phyloP scores from a whole-genome alignment of 2,329 filamentous ascomycete species.

The Calonectria hawksworthii region DNA sequence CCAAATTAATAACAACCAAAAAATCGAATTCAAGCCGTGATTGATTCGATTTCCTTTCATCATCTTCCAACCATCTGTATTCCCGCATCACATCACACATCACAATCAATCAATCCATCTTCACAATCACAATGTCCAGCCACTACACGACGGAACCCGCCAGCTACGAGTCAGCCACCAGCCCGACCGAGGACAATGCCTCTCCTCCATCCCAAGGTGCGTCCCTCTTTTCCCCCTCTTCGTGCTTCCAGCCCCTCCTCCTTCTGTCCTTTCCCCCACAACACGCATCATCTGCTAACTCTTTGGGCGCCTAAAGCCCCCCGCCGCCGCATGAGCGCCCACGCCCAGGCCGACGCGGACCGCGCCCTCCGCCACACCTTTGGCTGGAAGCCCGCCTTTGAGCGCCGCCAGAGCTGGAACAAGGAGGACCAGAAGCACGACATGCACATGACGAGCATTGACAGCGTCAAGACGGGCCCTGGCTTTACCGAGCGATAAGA shows the following conservation, averaged over 20 bases:
- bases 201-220: neutral
- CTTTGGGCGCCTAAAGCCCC: neutral
- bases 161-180: constrained; percentile 2
- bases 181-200: neutral
- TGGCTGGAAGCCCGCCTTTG: constrained; percentile 62
- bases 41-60: neutral
- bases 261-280: neutral
- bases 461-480: constrained; percentile 51
- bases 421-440: constrained; percentile 67
- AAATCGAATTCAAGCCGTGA: neutral
- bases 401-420: constrained; percentile 66
- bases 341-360: constrained; percentile 46
- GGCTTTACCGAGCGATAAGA: constrained; percentile 61
- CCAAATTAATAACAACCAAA: neutral
- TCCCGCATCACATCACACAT: neutral
- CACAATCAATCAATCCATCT: too few relatives aligned
- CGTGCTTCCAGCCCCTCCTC: neutral
- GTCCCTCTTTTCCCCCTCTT: neutral
- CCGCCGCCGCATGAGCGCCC: constrained; percentile 30
- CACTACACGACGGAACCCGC: neutral
- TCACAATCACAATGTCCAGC: neutral
- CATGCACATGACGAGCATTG: constrained; percentile 62
- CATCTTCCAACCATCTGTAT: neutral
- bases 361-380: constrained; percentile 52
- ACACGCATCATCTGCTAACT: neutral